These are phyloP conservation scores for Trichosanthes cucumerina DNA, from an alignment of 306 rosid species.

Conservation along the genomic window DNA sequence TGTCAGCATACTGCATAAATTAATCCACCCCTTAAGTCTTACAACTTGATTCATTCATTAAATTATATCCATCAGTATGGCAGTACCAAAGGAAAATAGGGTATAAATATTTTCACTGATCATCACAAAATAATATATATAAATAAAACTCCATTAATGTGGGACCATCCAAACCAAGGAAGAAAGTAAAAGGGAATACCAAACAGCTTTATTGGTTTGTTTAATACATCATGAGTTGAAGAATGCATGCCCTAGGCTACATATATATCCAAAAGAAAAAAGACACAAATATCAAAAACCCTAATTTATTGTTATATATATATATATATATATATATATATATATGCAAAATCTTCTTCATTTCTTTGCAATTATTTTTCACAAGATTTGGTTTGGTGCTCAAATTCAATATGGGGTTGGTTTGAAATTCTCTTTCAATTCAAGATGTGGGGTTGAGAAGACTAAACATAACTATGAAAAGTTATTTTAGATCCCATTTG, in stretches of 20 bases:
- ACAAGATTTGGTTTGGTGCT: background rate
- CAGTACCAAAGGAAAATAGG: background rate
- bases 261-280: background rate
- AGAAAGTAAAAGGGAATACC: background rate
- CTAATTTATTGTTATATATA: constrained; percentile 10
- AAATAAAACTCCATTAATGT: background rate
- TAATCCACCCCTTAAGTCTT: background rate
- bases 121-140: background rate
- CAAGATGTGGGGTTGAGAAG: background rate
- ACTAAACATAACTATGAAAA: background rate
- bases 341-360: background rate
- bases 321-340: no score
- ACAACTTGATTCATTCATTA: constrained; percentile 1
- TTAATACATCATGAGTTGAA: constrained; percentile 20
- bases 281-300: background rate
- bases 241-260: constrained; percentile 12
- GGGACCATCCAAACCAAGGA: constrained; percentile 12
- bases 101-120: background rate
- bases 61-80: background rate
- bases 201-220: constrained; percentile 27
- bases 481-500: background rate
- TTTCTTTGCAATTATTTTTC: constrained; percentile 15
- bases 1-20: background rate
- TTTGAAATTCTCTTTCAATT: background rate
- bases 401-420: background rate